Conservation (phyloP, 73 alveolate species). For the Breviolum minutum region DNA sequence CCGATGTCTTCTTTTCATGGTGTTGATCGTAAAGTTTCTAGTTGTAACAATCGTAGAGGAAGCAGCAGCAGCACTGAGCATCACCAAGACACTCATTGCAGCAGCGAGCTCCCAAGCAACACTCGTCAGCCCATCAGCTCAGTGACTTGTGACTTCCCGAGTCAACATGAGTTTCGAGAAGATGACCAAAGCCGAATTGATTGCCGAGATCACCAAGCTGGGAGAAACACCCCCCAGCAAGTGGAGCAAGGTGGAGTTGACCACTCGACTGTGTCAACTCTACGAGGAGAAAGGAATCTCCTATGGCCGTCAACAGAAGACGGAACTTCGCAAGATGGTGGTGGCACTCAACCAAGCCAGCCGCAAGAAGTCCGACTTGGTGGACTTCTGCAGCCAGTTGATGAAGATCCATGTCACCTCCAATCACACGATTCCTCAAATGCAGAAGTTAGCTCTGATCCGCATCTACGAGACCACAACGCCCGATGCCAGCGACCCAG, state of each 20-base stretch:
- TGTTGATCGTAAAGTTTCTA: background rate
- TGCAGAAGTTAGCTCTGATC: background rate
- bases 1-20: background rate
- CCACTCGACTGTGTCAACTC: background rate
- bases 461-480: background rate
- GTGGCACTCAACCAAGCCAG: background rate
- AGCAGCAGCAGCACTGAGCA: background rate
- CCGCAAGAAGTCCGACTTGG: background rate
- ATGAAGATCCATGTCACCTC: background rate
- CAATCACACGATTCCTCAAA: background rate
- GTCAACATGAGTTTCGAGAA: background rate
- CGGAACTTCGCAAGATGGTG: background rate
- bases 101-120: constrained; percentile 20
- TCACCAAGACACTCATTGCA: background rate
- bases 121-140: background rate
- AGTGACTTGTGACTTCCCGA: too few species aligned
- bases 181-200: background rate
- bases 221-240: background rate
- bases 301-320: background rate
- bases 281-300: background rate
- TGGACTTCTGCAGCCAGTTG: background rate
- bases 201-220: background rate
- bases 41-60: background rate
- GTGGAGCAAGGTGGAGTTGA: background rate
- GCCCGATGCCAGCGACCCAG: background rate